A percentile compares a stretch with the other conserved stretches of the same genome.
These are phyloP conservation scores for Fusarium sp. DNA, from an alignment of 2,329 filamentous ascomycete genomes.

Conservation along the genomic window DNA sequence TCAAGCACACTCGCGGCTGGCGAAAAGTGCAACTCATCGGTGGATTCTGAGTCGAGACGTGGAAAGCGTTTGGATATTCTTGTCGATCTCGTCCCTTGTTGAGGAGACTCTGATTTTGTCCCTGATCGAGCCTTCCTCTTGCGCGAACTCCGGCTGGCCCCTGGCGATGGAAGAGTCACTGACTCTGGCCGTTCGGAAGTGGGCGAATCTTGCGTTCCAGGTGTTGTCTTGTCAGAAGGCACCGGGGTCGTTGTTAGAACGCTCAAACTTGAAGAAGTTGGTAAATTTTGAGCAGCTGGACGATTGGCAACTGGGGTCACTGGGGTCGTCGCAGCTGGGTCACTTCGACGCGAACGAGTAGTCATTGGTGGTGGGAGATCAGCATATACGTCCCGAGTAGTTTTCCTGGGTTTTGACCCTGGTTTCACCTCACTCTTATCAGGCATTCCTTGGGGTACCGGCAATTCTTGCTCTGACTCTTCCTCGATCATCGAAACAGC, in stretches of 20 bases:
- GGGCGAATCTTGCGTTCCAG: slow-evolving; percentile 52
- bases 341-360: slow-evolving; percentile 44
- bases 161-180: slow-evolving; percentile 45
- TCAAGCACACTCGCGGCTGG: slow-evolving; percentile 54
- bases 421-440: background rate
- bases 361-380: slow-evolving; percentile 45
- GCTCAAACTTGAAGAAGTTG: slow-evolving; percentile 57
- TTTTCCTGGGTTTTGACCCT: slow-evolving; percentile 23
- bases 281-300: slow-evolving; percentile 13
- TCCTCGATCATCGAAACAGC: slow-evolving; percentile 30
- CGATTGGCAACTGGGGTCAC: slow-evolving; percentile 43
- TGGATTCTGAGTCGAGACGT: slow-evolving; percentile 58
- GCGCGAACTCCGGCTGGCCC: slow-evolving; percentile 30
- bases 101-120: slow-evolving; percentile 49
- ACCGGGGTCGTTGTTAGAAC: slow-evolving; percentile 56
- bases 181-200: slow-evolving; percentile 40
- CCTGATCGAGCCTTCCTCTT: slow-evolving; percentile 32
- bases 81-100: slow-evolving; percentile 36
- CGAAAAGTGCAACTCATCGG: slow-evolving; percentile 62
- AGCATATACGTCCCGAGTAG: slow-evolving; percentile 21
- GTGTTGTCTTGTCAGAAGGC: slow-evolving; percentile 54
- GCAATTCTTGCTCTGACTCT: slow-evolving; percentile 1
- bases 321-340: slow-evolving; percentile 33
- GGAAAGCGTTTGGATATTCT: slow-evolving; percentile 43
- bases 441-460: background rate